These are phyloP conservation scores for Quillaja saponaria DNA, from an alignment of 306 rosid genomes.

Conservation along the genomic window DNA sequence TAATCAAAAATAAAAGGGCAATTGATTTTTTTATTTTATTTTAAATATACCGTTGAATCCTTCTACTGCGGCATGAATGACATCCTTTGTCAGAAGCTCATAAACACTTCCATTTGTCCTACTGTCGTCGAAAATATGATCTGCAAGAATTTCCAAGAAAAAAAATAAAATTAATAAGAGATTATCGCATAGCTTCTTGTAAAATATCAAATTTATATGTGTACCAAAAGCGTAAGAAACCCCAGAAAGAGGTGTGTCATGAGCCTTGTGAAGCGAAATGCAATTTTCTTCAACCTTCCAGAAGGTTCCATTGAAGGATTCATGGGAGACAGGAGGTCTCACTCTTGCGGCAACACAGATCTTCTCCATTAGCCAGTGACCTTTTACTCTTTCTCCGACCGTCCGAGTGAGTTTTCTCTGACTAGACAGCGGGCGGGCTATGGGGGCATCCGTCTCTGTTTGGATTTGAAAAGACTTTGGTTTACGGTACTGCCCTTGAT, in stretches of 20 bases:
- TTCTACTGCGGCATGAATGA: constrained; percentile 81
- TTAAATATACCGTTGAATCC: constrained; percentile 79
- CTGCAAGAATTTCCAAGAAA: constrained; percentile 33
- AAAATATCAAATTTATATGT: too few relatives aligned
- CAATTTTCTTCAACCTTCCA: constrained; percentile 92
- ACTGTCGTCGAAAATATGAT: constrained; percentile 77
- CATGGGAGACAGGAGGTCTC: constrained; percentile 61
- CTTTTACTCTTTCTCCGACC: too few relatives aligned
- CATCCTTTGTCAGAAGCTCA: constrained; percentile 75
- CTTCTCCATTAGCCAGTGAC: constrained; percentile 62
- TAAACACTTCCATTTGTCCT: constrained; percentile 70
- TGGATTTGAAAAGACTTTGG: not conserved
- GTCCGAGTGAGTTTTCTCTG: too few relatives aligned
- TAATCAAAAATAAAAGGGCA: not conserved
- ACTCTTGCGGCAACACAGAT: constrained; percentile 86
- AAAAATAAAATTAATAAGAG: not conserved
- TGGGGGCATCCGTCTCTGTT: not conserved
- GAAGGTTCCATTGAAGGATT: constrained; percentile 50
- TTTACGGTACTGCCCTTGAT: constrained; percentile 25
- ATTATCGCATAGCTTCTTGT: too few relatives aligned
- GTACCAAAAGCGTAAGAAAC: constrained; percentile 84
- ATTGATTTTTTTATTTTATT: not conserved
- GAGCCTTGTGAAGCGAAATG: constrained; percentile 78
- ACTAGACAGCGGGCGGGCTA: constrained; percentile 20
- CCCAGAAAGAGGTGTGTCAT: constrained; percentile 75